Base-by-base conservation (phyloP, 805 yeast species). In the Starmerella powellii region DNA sequence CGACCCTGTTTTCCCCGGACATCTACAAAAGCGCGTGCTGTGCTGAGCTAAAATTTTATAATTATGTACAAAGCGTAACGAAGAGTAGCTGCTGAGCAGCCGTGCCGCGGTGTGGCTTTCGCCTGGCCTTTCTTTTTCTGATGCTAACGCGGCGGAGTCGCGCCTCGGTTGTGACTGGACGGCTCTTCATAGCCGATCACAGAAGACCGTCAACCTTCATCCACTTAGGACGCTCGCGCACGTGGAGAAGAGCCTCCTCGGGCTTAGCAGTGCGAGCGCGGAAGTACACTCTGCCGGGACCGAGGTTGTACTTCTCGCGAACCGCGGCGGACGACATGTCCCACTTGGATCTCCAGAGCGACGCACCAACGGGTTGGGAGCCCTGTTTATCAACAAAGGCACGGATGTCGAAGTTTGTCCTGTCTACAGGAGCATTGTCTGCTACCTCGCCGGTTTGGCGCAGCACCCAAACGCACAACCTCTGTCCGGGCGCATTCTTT, bases 391-490 rank as follows among this genome's bases (percentile, higher is more conserved):
- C 66, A 13, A 68, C 81, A 60, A 85, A 87, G 6, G 56, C 54
- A 58, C 97, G 74, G 48, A 88, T 77, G 54, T 84, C 74, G 57
- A 88, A 88, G 42, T 65, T 58, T 11, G 71, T 72, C 49, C 77
- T 62, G 28, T 21, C 35, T 18, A 58, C n/a, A n/a, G n/a, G n/a
- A n/a, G n/a, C n/a, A n/a, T n/a, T n/a, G n/a, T n/a, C n/a, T n/a
- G n/a, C 27, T 11, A 59, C 31, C 23, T 49, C 52, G 3, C 50
- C 56, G 3, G 59, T 46, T 62, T 91, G 97, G 63, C 86, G 77
- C 61, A 85, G 80, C 3, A 86, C 93, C 95, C 96, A 87, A 33
- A 84, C 73, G 39, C 82, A 76, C 42, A 81, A 77, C 63, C 97
- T 74, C 61, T 88, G 95, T 26, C 68, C 67, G 32, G 83, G 85